These are phyloP conservation scores for Tetradesmus lagerheimii DNA, from an alignment of 139 green algal species.

Conservation along the genomic window DNA sequence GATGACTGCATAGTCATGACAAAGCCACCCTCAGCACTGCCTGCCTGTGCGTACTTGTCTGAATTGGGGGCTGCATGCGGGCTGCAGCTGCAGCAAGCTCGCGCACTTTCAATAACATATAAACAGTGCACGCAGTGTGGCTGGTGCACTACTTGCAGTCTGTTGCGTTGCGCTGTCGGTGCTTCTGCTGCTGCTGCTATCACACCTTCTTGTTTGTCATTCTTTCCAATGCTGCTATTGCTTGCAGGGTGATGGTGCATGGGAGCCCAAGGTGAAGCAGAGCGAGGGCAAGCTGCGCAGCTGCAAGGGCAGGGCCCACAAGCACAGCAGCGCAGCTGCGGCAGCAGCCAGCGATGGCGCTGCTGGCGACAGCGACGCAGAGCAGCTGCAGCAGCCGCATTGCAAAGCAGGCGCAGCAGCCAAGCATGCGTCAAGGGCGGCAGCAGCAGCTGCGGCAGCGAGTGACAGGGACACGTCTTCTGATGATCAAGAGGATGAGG, in stretches of 20 bases:
- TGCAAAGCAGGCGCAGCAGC: constrained; percentile 21
- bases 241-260: constrained; percentile 73
- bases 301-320: not conserved
- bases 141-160: not conserved
- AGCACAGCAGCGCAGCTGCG: not conserved
- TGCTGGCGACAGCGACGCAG: constrained; percentile 32
- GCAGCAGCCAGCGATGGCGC: not conserved
- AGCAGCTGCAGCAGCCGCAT: constrained; percentile 24
- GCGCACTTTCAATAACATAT: not conserved
- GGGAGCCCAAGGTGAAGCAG: constrained; percentile 73
- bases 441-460: not conserved
- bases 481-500: constrained; percentile 30
- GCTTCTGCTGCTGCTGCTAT: not conserved
- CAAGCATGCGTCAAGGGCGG: not conserved
- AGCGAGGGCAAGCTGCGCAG: constrained; percentile 9
- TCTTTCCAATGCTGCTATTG: not conserved
- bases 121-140: not conserved
- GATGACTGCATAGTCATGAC: too few relatives aligned
- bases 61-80: not conserved
- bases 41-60: not conserved
- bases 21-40: not conserved
- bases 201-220: not conserved
- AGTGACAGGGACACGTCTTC: constrained; percentile 30
- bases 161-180: not conserved
- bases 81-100: not conserved